phyloP scores from a whole-genome alignment of 352 stramenopile species.

The Globisporangium camurandrum region DNA sequence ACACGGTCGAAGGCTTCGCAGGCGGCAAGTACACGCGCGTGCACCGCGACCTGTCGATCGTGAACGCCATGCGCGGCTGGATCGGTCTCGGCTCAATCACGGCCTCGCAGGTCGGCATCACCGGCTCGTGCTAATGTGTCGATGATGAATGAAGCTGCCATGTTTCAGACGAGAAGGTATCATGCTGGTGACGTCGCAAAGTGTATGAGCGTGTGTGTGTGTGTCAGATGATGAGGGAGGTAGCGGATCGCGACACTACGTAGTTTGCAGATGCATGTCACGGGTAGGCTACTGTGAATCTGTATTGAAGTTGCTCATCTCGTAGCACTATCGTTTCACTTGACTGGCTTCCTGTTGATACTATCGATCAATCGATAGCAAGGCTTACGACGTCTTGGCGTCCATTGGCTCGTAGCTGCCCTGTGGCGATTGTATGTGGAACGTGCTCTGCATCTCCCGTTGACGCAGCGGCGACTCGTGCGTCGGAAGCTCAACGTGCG shows the following conservation, averaged over 20 bases:
- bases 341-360: background rate
- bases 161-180: background rate
- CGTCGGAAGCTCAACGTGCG: background rate
- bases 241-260: too few relatives aligned
- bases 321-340: background rate
- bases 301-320: too few relatives aligned
- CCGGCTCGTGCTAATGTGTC: conserved; percentile 28
- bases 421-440: conserved; percentile 4
- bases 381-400: conserved; percentile 1
- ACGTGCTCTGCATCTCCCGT: background rate
- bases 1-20: conserved; percentile 45
- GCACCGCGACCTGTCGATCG: conserved; percentile 54
- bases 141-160: too few relatives aligned
- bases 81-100: conserved; percentile 28
- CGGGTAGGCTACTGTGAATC: too few relatives aligned
- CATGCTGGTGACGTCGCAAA: background rate
- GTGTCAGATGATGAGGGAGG: background rate
- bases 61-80: conserved; percentile 59
- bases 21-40: conserved; percentile 63
- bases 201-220: background rate
- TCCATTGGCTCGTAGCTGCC: conserved; percentile 7
- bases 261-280: too few relatives aligned
- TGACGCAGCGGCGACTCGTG: background rate
- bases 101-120: conserved; percentile 29
- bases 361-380: background rate